phyloP scores from a whole-genome alignment of 495 filamentous ascomycete species.

The Daldinia decipiens region DNA sequence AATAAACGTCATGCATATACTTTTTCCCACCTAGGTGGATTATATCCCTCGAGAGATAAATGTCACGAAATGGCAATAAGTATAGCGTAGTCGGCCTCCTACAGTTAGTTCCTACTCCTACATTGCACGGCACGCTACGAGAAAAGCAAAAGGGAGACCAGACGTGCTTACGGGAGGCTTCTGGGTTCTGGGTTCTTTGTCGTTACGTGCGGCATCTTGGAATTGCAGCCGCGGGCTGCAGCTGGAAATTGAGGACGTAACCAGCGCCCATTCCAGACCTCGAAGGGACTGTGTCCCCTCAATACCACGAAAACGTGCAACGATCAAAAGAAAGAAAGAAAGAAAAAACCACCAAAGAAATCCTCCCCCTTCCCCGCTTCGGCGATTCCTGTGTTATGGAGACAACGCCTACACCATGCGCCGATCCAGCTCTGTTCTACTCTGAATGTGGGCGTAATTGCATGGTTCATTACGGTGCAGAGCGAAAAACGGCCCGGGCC shows the following conservation, averaged over 20 bases:
- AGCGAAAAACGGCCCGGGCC: conserved; percentile 38
- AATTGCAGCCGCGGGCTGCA: conserved; percentile 45
- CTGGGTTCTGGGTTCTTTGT: conserved; percentile 20
- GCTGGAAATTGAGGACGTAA: conserved; percentile 44
- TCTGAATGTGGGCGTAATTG: conserved; percentile 29
- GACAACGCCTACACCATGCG: conserved; percentile 18
- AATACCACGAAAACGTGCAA: conserved; percentile 42
- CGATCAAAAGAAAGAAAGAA: conserved; percentile 18
- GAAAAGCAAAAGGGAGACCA: conserved; percentile 9
- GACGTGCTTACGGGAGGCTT: conserved; percentile 21
- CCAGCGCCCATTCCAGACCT: conserved; percentile 38
- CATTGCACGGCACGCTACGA: conserved; percentile 17
- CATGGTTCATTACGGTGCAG: conserved; percentile 41
- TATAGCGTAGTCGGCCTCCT: conserved; percentile 26
- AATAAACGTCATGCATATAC: background rate
- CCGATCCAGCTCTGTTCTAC: conserved; percentile 34
- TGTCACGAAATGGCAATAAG: conserved; percentile 33
- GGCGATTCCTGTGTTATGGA: conserved; percentile 24
- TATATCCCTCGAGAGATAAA: conserved; percentile 25
- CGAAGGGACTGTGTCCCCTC: conserved; percentile 34
- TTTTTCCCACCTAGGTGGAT: background rate
- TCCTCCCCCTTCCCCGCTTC: conserved; percentile 3
- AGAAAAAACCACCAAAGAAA: background rate
- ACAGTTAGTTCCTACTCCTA: background rate
- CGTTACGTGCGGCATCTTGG: conserved; percentile 44